These are phyloP conservation scores for Patellaria atrata DNA, from an alignment of 495 filamentous ascomycete genomes.

Conservation along the genomic window DNA sequence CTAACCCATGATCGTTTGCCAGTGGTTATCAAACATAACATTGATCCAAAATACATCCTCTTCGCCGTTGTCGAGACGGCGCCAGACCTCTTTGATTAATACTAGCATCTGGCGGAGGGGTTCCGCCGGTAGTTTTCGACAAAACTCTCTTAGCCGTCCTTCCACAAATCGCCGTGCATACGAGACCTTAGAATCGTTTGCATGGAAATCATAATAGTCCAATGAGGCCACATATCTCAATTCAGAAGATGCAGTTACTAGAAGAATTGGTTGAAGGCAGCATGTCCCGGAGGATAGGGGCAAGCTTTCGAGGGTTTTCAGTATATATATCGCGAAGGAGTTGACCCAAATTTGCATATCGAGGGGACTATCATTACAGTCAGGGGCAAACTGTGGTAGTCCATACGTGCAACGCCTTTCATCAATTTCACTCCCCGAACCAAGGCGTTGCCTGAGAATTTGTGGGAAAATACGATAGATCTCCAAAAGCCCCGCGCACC, in stretches of 20 bases:
- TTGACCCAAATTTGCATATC: slow-evolving; percentile 31
- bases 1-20: slow-evolving; percentile 48
- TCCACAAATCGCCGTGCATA: slow-evolving; percentile 34
- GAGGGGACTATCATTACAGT: too few relatives aligned
- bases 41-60: slow-evolving; percentile 37
- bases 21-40: slow-evolving; percentile 42
- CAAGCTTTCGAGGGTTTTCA: slow-evolving; percentile 36
- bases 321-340: slow-evolving; percentile 38
- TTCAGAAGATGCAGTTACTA: slow-evolving; percentile 37
- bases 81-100: slow-evolving; percentile 39
- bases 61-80: slow-evolving; percentile 31
- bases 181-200: slow-evolving; percentile 35
- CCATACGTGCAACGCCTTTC: slow-evolving; percentile 10
- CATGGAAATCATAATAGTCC: slow-evolving; percentile 25
- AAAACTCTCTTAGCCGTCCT: slow-evolving; percentile 33
- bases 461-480: slow-evolving; percentile 42
- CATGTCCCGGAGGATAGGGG: slow-evolving; percentile 40
- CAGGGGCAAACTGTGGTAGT: slow-evolving; percentile 15
- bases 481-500: slow-evolving; percentile 39
- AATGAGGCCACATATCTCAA: slow-evolving; percentile 28
- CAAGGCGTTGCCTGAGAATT: slow-evolving; percentile 32
- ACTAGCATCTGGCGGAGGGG: slow-evolving; percentile 35
- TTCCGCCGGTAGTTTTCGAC: slow-evolving; percentile 38
- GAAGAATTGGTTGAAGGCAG: slow-evolving; percentile 40
- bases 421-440: slow-evolving; percentile 5